Conservation (phyloP, 2,329 filamentous ascomycete species). For the Lachnellula suecica region DNA sequence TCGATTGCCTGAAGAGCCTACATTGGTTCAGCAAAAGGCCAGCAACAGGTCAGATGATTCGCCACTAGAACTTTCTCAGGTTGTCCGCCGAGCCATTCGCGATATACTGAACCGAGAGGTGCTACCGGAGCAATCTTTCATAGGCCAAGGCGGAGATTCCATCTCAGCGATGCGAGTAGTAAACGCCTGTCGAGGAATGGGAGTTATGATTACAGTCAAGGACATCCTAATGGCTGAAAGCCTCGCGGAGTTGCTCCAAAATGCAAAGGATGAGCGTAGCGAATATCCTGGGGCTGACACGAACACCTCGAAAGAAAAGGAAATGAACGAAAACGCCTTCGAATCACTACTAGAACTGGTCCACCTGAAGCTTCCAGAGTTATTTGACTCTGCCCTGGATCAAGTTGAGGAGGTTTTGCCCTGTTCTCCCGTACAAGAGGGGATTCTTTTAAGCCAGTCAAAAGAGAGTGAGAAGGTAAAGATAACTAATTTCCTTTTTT, state of each 20-base stretch:
- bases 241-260: not conserved
- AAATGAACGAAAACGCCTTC: not conserved
- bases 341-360: not conserved
- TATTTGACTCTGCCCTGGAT: not conserved
- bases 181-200: conserved; percentile 28
- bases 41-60: not conserved
- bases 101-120: not conserved
- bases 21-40: too few species aligned
- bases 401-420: conserved; percentile 1
- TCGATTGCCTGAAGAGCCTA: too few species aligned
- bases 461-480: too few species aligned
- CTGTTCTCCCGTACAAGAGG: conserved; percentile 4
- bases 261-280: too few species aligned
- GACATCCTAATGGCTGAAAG: not conserved
- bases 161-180: conserved; percentile 45
- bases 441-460: not conserved
- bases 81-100: not conserved
- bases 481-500: too few species aligned
- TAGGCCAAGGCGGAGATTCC: conserved; percentile 42
- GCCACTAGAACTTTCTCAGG: not conserved
- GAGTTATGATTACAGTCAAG: not conserved
- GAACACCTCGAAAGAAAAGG: too few species aligned
- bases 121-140: conserved; percentile 27
- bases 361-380: too few species aligned
- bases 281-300: too few species aligned